A percentile compares a stretch with the other conserved stretches of the same genome.
phyloP scores from a whole-genome alignment of 192 early-diverging fungal genomes.

The Coemansia sp. region DNA sequence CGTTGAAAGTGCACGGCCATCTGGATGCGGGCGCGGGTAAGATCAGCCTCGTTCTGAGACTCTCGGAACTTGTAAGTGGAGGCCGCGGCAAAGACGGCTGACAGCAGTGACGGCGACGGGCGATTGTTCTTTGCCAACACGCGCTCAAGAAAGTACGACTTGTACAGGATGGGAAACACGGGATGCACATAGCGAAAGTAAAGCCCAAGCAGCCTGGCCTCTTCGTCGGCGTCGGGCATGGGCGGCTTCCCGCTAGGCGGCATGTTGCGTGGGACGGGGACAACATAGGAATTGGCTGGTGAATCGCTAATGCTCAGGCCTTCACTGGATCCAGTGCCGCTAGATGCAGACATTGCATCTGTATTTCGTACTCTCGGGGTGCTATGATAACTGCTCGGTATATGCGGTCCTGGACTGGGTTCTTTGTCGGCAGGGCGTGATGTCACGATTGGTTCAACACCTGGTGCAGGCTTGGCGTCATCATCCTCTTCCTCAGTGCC shows the following conservation, averaged over 20 bases:
- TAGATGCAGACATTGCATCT: background rate
- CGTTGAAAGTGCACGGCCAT: constrained; percentile 63
- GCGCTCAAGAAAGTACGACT: constrained; percentile 62
- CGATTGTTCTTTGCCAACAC: constrained; percentile 46
- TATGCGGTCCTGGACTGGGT: background rate
- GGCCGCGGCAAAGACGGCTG: constrained; percentile 64
- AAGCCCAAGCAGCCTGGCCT: constrained; percentile 60
- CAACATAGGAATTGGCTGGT: background rate
- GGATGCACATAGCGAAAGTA: constrained; percentile 72
- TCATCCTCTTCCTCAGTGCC: constrained; percentile 3
- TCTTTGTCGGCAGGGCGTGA: background rate
- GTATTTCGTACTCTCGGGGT: background rate
- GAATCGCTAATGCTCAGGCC: background rate
- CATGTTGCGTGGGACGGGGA: constrained; percentile 51
- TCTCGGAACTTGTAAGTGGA: constrained; percentile 54
- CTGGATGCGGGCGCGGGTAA: constrained; percentile 47
- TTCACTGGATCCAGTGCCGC: background rate
- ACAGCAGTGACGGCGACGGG: constrained; percentile 57
- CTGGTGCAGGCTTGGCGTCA: background rate
- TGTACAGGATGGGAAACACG: constrained; percentile 69
- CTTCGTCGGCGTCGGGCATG: constrained; percentile 65
- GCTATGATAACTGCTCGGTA: background rate
- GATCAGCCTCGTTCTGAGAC: constrained; percentile 26
- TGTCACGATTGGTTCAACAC: background rate
- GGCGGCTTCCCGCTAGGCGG: constrained; percentile 56